Conservation (phyloP, 495 filamentous ascomycete genomes). For the Acidomyces sp. region DNA sequence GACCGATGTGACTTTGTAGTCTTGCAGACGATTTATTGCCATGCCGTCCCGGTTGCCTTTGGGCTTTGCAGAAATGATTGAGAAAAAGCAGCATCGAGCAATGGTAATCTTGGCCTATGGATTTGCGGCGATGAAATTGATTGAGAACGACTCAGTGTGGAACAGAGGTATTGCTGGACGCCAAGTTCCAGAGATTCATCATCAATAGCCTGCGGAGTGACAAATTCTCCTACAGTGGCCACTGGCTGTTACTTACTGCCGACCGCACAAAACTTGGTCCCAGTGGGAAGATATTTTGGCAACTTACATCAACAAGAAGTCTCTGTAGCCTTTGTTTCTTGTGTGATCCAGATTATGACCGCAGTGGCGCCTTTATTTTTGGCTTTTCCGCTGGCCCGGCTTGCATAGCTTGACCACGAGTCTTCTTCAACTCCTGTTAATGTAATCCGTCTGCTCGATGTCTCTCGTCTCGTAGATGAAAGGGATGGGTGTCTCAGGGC, state of each 20-base stretch:
- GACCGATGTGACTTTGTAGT: not conserved
- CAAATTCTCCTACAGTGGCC: conserved; percentile 6
- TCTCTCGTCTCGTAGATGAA: no score
- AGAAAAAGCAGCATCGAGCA: conserved; percentile 6
- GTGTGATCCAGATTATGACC: no score
- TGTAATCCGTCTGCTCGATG: no score
- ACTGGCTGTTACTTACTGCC: conserved; percentile 1
- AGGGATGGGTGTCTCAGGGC: no score
- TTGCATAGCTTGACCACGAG: no score
- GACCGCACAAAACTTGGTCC: no score
- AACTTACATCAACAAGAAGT: no score
- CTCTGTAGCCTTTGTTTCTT: no score
- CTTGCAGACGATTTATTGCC: conserved; percentile 1
- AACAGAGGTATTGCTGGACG: conserved; percentile 6
- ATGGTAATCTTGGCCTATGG: conserved; percentile 8
- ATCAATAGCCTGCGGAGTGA: conserved; percentile 1
- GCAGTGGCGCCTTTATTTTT: no score
- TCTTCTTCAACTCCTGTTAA: no score
- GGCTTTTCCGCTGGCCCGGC: no score
- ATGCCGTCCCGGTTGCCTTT: conserved; percentile 1
- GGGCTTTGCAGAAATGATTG: conserved; percentile 5
- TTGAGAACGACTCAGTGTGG: conserved; percentile 3
- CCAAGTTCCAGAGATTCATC: conserved; percentile 6
- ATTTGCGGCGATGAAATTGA: conserved; percentile 9
- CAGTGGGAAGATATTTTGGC: no score